Base-by-base conservation (phyloP, 2,329 filamentous ascomycete genomes). In the Fusarium lateritium region DNA sequence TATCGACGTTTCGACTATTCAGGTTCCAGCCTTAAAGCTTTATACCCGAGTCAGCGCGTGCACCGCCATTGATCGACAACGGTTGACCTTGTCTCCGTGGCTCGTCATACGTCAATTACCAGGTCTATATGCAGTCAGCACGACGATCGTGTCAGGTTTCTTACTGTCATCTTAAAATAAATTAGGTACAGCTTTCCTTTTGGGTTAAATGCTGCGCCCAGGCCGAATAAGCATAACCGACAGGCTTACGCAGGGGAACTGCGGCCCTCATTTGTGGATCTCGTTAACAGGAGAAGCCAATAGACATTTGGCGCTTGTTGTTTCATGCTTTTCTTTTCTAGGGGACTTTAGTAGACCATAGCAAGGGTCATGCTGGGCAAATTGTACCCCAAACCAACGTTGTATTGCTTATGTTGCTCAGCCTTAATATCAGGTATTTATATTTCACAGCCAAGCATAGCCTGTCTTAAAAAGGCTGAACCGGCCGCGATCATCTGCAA, bases 21-120 rank as follows among this genome's bases (percentile, higher is more conserved):
- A 22, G 14, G 6, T 0, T 0, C 10, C 1, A 11, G 22, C 0
- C 2, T 13, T 6, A 17, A 14, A 8, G 21, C 8, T 56, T 45
- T 59, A 56, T 59, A 44, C 24, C 33, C 33, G 21, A 19, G 10
- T 7, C 3, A 14, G 14, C 21, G 13, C 14, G 2, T 21, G 24
- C 56, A 59, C 11, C 39, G 56, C 50, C 50, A 17, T 21, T 21
- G 56, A 56, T 56, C 56, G 33, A 17, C 56, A 46, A 11, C 1
- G 11, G 40, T 3, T 46, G n/a, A 39, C 26, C 33, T 34, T 56
- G 21, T 40, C 45, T 15, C 7, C 5, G 6, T 5, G 14, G 31
- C 19, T n/a, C 31, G 11, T 45, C 22, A 55, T 28, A 34, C 50
- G 56, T 56, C 56, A 59, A 33, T 44, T n/a, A 24, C 22, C 22